These are phyloP conservation scores for Nyctanthes arbortristis DNA, from an alignment of 257 asterid genomes.

Conservation along the genomic window DNA sequence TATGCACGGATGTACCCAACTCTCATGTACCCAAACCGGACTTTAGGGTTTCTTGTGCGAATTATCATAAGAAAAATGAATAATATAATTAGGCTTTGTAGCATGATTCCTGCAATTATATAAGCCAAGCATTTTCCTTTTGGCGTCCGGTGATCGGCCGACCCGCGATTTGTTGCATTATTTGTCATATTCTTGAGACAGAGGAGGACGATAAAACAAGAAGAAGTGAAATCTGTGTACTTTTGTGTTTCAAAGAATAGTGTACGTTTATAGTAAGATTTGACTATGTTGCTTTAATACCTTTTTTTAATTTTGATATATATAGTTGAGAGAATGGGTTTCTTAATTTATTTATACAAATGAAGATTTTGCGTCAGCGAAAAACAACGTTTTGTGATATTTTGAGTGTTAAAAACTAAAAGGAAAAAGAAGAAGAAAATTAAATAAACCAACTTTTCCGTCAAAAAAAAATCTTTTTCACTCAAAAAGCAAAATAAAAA, in stretches of 20 bases:
- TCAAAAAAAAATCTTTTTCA: no score
- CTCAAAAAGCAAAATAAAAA: no score
- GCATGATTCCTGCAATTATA: slow-evolving; percentile 13
- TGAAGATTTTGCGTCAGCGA: no score
- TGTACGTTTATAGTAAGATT: no score
- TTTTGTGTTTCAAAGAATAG: background rate
- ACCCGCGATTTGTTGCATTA: background rate
- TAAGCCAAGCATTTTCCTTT: slow-evolving; percentile 14
- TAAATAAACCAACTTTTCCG: no score
- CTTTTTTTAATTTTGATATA: no score
- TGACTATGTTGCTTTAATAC: background rate
- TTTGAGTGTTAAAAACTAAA: no score
- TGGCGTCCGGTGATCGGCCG: slow-evolving; percentile 10
- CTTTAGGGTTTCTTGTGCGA: slow-evolving; percentile 22
- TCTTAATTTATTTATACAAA: no score
- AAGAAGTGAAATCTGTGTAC: background rate
- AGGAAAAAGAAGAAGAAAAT: no score
- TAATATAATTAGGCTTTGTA: slow-evolving; percentile 22
- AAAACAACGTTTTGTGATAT: no score
- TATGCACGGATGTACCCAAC: slow-evolving; percentile 4
- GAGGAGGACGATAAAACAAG: background rate
- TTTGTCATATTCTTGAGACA: slow-evolving; percentile 13
- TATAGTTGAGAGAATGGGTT: background rate
- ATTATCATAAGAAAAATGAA: slow-evolving; percentile 18
- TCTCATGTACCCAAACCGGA: slow-evolving; percentile 19